Evolutionary conservation across 257 asterid genomes (phyloP), one percentile per base, ranked within the genome.

Genomic region (Fraxinus excelsior): DNA sequence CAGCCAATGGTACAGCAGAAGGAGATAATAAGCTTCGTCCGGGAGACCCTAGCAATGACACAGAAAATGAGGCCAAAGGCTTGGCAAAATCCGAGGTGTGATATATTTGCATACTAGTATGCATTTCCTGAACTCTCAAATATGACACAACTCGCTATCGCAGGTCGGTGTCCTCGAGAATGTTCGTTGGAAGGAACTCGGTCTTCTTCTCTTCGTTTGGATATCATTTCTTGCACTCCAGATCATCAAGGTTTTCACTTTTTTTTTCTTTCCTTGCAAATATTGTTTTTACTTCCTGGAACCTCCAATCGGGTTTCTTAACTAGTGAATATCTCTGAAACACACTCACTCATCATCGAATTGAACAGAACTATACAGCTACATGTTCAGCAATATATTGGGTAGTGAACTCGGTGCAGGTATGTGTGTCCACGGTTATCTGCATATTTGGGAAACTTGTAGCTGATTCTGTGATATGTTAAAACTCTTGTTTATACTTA

Each of bases 371-470:
- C 35, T 76, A 88, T 69, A 80, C 94, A 32, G 21, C 85, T 18
- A 89, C 92, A 26, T 95, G 99, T 83, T 88, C 99, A 8, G 77
- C 83, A 23, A 7, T 69, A 74, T 95, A 90, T 85, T 95, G 99
- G 99, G 90, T 83, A 85, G 90, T 93, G 84, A 95, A 95, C 88
- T 86, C 91, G 84, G 79, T 93, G 53, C 99, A 95, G 99, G 99
- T 95, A 85, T 18, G 72, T 80, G 71, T 80, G 18, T 44, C 12
- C 70, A 23, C 72, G 12, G 19, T 65, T 35, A 70, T 8, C 40
- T 40, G 40, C 72, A 16, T 67, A 7, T 38, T 53, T 40, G 11
- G 26, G 19, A 38, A 28, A 49, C 44, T 46, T 72, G 16, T 12
- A 10, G 21, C 18, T 5, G 19, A 19, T 11, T n/a, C 29, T 4